Evolutionary conservation across 2,329 filamentous ascomycete species (phyloP).

Genomic region (Basipetospora chlamydospora): DNA sequence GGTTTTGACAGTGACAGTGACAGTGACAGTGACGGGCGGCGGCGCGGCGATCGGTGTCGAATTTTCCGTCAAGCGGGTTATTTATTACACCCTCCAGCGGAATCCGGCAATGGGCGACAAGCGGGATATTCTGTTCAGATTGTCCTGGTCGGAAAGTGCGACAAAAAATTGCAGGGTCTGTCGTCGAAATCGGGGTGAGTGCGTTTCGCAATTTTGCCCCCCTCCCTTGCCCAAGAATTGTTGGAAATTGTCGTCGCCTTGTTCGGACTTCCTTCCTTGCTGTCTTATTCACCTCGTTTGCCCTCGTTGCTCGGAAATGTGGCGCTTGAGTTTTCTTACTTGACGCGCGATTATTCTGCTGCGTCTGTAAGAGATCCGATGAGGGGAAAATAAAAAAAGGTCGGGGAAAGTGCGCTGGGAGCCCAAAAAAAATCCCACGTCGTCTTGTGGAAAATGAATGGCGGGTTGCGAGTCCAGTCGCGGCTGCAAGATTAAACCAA

Average conservation of each 20-base stretch:
- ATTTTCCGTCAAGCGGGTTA: neutral
- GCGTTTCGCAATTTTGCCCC: neutral
- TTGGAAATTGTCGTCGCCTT: neutral
- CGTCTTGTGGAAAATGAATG: too few relatives aligned
- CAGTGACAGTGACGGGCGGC: too few relatives aligned
- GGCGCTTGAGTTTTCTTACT: constrained; percentile 9
- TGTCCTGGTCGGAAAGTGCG: too few relatives aligned
- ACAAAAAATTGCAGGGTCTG: too few relatives aligned
- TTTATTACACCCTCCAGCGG: too few relatives aligned
- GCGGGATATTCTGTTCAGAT: too few relatives aligned
- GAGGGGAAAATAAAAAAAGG: neutral
- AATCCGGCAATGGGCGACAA: too few relatives aligned
- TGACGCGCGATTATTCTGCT: constrained; percentile 12
- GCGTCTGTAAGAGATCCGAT: constrained; percentile 8
- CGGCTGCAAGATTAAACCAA: neutral
- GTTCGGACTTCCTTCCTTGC: neutral
- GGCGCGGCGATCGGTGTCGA: neutral
- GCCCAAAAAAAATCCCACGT: too few relatives aligned
- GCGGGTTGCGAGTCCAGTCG: neutral
- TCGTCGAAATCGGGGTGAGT: too few relatives aligned
- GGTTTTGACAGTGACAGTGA: too few relatives aligned
- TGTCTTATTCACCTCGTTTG: neutral
- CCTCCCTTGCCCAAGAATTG: neutral
- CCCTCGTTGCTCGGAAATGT: neutral
- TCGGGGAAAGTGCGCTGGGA: neutral